Percentiles rank a stretch among this genome's conserved stretches.
Evolutionary conservation across 371 early-diverging fungal genomes (phyloP).

Genomic region (Rhizopus stolonifer): DNA sequence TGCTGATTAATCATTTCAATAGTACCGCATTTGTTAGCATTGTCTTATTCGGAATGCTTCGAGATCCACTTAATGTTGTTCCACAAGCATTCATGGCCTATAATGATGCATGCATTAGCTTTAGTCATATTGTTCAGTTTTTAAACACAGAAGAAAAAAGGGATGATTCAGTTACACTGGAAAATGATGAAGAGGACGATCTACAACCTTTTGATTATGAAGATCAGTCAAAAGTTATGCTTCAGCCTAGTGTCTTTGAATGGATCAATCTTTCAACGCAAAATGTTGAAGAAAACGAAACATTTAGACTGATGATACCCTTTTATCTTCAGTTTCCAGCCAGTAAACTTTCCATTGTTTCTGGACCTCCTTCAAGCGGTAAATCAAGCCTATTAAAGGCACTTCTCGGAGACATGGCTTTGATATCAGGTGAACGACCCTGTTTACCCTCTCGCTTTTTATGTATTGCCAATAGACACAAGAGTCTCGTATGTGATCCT

Average conservation of each 20-base stretch:
- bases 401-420: constrained; percentile 64
- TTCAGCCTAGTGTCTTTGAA: constrained; percentile 27
- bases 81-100: constrained; percentile 63
- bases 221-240: constrained; percentile 20
- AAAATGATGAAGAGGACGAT: neutral
- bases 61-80: constrained; percentile 62
- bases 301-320: constrained; percentile 25
- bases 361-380: constrained; percentile 64
- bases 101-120: constrained; percentile 55
- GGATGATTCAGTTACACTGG: constrained; percentile 1
- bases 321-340: constrained; percentile 51
- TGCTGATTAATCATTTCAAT: too few relatives aligned
- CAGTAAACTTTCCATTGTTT: constrained; percentile 56
- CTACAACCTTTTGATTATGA: constrained; percentile 8
- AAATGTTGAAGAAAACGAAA: too few relatives aligned
- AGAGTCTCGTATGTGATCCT: constrained; percentile 17
- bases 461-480: neutral
- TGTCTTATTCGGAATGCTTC: constrained; percentile 62
- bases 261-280: constrained; percentile 16
- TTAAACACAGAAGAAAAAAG: constrained; percentile 33
- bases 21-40: constrained; percentile 66
- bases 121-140: constrained; percentile 55
- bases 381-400: constrained; percentile 70
- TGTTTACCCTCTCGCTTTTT: constrained; percentile 42
- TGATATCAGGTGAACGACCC: constrained; percentile 32